phyloP scores from a whole-genome alignment of 176 grass and related monocot genomes.

The Echinochloa phyllopogon region DNA sequence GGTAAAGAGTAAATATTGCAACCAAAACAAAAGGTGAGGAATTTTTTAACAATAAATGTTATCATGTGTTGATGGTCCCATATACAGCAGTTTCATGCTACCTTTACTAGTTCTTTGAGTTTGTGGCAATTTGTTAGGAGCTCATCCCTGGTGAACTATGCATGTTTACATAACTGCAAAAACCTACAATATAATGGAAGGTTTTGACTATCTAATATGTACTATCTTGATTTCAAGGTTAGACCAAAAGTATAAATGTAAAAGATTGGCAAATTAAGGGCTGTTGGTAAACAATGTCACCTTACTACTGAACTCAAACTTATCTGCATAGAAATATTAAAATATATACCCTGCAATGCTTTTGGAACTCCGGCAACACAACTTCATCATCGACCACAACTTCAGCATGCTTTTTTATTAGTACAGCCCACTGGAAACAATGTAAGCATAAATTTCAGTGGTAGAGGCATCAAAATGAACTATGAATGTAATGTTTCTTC shows the following conservation, averaged over 20 bases:
- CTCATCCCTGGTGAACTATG: not conserved
- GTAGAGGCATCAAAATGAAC: constrained; percentile 31
- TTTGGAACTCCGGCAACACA: constrained; percentile 78
- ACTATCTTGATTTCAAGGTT: constrained; percentile 25
- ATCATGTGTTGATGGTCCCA: not conserved
- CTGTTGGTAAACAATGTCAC: constrained; percentile 21
- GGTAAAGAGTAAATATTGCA: constrained; percentile 20
- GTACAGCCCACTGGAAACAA: constrained; percentile 77
- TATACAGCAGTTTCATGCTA: not conserved
- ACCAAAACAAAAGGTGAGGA: not conserved
- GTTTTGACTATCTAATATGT: not conserved
- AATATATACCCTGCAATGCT: constrained; percentile 84
- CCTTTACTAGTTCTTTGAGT: constrained; percentile 12
- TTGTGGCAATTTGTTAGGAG: not conserved
- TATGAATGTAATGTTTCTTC: not conserved
- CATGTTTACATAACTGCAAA: constrained; percentile 9
- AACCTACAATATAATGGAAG: constrained; percentile 2
- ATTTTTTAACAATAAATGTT: not conserved
- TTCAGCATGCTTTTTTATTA: constrained; percentile 95
- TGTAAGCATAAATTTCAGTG: constrained; percentile 21
- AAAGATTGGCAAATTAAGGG: constrained; percentile 18
- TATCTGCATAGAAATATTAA: constrained; percentile 31
- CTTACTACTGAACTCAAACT: constrained; percentile 17
- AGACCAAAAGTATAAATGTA: not conserved
- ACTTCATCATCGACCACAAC: constrained; percentile 81